Evolutionary conservation across 1,139 yeast species (phyloP).

Genomic region (Hanseniaspora uvarum): DNA sequence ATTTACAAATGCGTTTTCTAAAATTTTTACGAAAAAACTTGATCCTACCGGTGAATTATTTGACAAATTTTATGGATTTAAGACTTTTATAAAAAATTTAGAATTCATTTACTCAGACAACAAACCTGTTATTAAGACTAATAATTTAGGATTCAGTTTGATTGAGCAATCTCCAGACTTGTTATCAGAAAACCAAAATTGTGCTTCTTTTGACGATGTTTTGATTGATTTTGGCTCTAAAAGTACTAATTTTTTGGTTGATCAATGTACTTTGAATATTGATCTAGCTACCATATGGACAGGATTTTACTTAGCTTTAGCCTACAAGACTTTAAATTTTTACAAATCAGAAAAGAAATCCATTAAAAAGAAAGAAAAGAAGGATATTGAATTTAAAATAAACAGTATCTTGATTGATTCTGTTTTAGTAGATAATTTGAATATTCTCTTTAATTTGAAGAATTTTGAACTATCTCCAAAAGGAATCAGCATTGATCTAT

Average conservation of each 20-base stretch:
- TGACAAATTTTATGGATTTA: constrained; percentile 24
- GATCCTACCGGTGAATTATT: constrained; percentile 25
- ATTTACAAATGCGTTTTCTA: constrained; percentile 7
- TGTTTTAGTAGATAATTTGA: constrained; percentile 24
- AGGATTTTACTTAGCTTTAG: constrained; percentile 21
- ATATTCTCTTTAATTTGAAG: constrained; percentile 22
- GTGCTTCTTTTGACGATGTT: background rate
- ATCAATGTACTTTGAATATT: constrained; percentile 25
- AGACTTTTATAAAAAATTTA: constrained; percentile 21
- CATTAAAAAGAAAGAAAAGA: background rate
- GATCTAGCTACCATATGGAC: constrained; percentile 27
- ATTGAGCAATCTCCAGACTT: constrained; percentile 22
- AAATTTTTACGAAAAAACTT: constrained; percentile 19
- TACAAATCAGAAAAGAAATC: background rate
- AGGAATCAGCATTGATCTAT: constrained; percentile 18
- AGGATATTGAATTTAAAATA: constrained; percentile 18
- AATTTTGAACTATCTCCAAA: constrained; percentile 16
- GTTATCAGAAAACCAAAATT: background rate
- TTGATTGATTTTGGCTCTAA: background rate
- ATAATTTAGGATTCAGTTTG: constrained; percentile 19
- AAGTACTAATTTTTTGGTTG: background rate
- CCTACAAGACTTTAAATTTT: constrained; percentile 15
- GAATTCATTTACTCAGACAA: constrained; percentile 22
- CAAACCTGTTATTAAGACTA: constrained; percentile 22
- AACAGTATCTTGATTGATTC: constrained; percentile 24